Evolutionary conservation across 2,329 filamentous ascomycete species (phyloP).

Genomic region (Ophiostoma tasmaniense): DNA sequence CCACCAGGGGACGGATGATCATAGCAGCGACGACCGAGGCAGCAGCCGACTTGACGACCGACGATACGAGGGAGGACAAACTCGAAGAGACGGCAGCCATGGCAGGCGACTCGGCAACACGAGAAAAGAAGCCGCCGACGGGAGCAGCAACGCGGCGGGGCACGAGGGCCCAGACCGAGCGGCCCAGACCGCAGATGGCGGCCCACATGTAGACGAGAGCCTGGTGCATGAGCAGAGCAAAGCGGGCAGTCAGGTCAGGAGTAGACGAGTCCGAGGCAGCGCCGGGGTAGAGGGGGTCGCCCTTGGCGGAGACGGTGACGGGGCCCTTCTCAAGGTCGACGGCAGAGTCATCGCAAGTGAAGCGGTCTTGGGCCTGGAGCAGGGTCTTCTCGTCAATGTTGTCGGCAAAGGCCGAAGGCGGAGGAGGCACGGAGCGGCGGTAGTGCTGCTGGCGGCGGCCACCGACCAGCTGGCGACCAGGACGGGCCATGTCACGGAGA

Average conservation of each 20-base stretch:
- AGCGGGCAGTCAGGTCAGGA: constrained; percentile 7
- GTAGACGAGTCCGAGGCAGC: background rate
- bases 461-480: constrained; percentile 19
- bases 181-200: constrained; percentile 1
- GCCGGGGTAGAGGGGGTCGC: background rate
- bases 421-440: constrained; percentile 16
- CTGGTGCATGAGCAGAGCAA: constrained; percentile 17
- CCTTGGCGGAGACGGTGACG: background rate
- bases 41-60: constrained; percentile 11
- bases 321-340: constrained; percentile 15
- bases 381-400: constrained; percentile 12
- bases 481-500: constrained; percentile 20
- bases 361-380: constrained; percentile 8
- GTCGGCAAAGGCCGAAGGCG: background rate
- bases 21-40: constrained; percentile 13
- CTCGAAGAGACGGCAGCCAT: constrained; percentile 10
- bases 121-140: constrained; percentile 7
- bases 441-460: constrained; percentile 13
- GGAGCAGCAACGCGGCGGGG: constrained; percentile 18
- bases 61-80: constrained; percentile 8
- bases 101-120: constrained; percentile 13
- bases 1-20: constrained; percentile 16
- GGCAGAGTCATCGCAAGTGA: background rate
- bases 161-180: constrained; percentile 14
- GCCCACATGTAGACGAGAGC: constrained; percentile 16